phyloP scores from a whole-genome alignment of 2,329 filamentous ascomycete genomes.

The Helotiales sp. region DNA sequence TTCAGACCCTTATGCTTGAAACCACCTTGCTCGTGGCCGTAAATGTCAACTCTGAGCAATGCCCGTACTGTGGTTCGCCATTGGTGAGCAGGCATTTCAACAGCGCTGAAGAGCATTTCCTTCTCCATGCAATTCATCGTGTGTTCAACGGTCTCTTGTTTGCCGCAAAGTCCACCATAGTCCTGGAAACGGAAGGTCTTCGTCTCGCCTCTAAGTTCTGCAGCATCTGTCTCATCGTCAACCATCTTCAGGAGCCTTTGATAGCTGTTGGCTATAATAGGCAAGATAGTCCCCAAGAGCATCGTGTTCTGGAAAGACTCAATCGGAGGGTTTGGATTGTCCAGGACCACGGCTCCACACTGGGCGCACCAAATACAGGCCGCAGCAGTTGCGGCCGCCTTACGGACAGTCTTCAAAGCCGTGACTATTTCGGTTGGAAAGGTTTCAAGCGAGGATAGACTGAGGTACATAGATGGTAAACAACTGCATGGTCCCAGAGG shows the following conservation, averaged over 20 bases:
- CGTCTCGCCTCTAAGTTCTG: conserved; percentile 42
- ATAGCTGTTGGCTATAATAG: conserved; percentile 59
- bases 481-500: conserved; percentile 25
- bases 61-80: conserved; percentile 57
- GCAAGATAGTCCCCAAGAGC: conserved; percentile 57
- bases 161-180: conserved; percentile 30
- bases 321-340: conserved; percentile 43
- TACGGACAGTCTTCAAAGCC: conserved; percentile 29
- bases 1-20: conserved; percentile 49
- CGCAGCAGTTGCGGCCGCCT: conserved; percentile 38
- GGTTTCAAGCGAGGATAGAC: conserved; percentile 30
- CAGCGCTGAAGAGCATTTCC: conserved; percentile 39
- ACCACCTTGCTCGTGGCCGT: conserved; percentile 44
- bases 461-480: conserved; percentile 34
- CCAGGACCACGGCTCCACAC: conserved; percentile 45
- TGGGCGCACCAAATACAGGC: conserved; percentile 50
- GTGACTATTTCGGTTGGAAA: conserved; percentile 30
- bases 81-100: conserved; percentile 49
- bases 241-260: conserved; percentile 53
- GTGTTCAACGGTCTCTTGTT: conserved; percentile 11
- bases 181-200: conserved; percentile 31
- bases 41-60: conserved; percentile 57
- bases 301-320: conserved; percentile 58
- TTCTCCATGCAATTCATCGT: conserved; percentile 22
- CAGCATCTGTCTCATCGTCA: conserved; percentile 49